phyloP scores from a whole-genome alignment of 371 early-diverging fungal genomes.

The Zychaea mexicana region DNA sequence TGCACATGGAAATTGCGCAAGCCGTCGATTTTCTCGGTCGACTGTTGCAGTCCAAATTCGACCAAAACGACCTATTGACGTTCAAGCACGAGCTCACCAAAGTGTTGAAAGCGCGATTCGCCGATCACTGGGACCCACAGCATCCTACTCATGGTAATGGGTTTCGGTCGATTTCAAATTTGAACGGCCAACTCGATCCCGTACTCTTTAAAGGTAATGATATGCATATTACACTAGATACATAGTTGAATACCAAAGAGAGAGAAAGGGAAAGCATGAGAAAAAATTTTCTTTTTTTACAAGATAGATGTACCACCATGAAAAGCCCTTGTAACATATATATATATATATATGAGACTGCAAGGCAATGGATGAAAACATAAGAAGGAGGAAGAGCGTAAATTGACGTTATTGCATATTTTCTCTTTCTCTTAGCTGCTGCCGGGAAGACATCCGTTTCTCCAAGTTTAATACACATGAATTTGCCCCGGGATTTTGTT shows the following conservation, averaged over 20 bases:
- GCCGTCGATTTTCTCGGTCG: slow-evolving; percentile 56
- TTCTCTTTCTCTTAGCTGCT: too few species aligned
- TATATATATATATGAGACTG: not conserved
- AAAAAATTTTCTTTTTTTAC: too few species aligned
- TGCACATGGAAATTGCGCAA: slow-evolving; percentile 63
- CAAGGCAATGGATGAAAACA: too few species aligned
- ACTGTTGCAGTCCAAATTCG: slow-evolving; percentile 45
- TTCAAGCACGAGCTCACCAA: slow-evolving; percentile 42
- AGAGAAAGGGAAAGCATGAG: slow-evolving; percentile 4
- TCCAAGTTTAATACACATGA: slow-evolving; percentile 39
- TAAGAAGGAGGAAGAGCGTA: too few species aligned
- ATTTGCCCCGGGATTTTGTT: slow-evolving; percentile 73
- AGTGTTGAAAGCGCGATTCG: slow-evolving; percentile 41
- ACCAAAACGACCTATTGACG: slow-evolving; percentile 26
- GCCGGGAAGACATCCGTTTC: slow-evolving; percentile 1
- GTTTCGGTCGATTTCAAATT: slow-evolving; percentile 73
- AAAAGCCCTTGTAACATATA: not conserved
- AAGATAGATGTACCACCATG: not conserved
- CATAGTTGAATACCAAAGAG: not conserved
- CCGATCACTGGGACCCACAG: slow-evolving; percentile 71
- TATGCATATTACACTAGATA: not conserved
- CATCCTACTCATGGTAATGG: slow-evolving; percentile 70
- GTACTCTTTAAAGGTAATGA: slow-evolving; percentile 45
- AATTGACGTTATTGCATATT: too few species aligned
- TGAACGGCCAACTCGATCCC: slow-evolving; percentile 68